Evolutionary conservation across 805 yeast species (phyloP), one percentile per base, ranked within the genome.

Genomic region (Ascoidea asiatica): DNA sequence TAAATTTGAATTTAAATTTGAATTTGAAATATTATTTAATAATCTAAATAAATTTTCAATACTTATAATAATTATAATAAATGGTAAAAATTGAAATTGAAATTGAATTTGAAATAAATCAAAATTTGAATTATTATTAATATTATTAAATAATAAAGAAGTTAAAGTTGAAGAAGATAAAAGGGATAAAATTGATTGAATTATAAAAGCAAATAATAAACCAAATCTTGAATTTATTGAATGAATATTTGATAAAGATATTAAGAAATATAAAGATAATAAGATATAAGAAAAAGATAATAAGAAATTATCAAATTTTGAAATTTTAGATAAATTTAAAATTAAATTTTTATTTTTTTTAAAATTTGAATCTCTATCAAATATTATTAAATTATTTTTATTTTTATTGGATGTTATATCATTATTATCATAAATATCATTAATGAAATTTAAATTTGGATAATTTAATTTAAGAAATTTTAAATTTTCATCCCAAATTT

Each of bases 41-140:
- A 75, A 52, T 44, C 77, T 61, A 39, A 72, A 67, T 63, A 64
- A 66, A 51, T 72, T 73, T 47, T 73, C 78, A 17, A 66, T 56
- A 8, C 70, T 66, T 7, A 71, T 62, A 18, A 70, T 62, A 2
- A 67, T 46, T 2, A 72, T 64, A 5, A 67, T 52, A 44, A 66
- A 60, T 1, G 75, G 66, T 21, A 71, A 46, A 4, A 71, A 56
- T 36, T 58, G 64, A n/a, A 63, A 46, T 0, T 75, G 73, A 5
- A 62, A 53, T 41, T 67, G 63, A 15, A 51, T 40, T 21, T 50
- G 36, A 21, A 60, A 52, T 36, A 64, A 54, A 29, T 63, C 66
- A 33, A 61, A 52, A 11, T 55, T 56, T n/a, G n/a, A n/a, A n/a
- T n/a, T n/a, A n/a, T n/a, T n/a, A n/a, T n/a, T n/a, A n/a, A n/a